Evolutionary conservation across 139 green algal species (phyloP).

Genomic region (Diplosphaera chodatii): DNA sequence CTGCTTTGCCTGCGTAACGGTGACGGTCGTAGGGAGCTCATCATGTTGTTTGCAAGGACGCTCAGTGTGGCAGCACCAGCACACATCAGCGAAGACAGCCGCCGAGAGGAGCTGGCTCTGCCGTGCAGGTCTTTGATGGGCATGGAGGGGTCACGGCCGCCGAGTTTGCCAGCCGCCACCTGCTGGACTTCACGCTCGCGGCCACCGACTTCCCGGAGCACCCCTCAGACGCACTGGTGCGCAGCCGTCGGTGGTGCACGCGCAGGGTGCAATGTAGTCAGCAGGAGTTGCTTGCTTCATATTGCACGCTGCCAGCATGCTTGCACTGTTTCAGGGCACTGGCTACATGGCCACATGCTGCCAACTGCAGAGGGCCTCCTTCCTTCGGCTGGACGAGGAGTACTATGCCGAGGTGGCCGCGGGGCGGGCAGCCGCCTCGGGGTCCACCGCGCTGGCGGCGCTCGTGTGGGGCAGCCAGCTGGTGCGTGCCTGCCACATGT

Average conservation of each 20-base stretch:
- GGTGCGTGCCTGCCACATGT: background rate
- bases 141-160: conserved; percentile 19
- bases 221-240: conserved; percentile 9
- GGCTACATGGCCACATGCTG: background rate
- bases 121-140: conserved; percentile 30
- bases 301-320: background rate
- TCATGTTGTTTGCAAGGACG: background rate
- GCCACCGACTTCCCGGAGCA: background rate
- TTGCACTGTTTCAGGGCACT: background rate
- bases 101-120: background rate
- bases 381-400: background rate
- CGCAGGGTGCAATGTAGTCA: background rate
- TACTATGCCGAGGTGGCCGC: background rate
- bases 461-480: conserved; percentile 15
- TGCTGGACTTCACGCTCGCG: conserved; percentile 6
- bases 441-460: conserved; percentile 18
- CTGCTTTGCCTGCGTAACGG: no score
- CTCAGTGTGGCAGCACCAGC: background rate
- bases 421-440: background rate
- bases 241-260: no score
- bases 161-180: conserved; percentile 11
- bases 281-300: background rate
- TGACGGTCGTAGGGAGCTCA: no score
- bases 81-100: background rate
- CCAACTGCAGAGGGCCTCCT: background rate